These are phyloP conservation scores for Aspergillus ostianus DNA, from an alignment of 495 filamentous ascomycete genomes.

Conservation along the genomic window DNA sequence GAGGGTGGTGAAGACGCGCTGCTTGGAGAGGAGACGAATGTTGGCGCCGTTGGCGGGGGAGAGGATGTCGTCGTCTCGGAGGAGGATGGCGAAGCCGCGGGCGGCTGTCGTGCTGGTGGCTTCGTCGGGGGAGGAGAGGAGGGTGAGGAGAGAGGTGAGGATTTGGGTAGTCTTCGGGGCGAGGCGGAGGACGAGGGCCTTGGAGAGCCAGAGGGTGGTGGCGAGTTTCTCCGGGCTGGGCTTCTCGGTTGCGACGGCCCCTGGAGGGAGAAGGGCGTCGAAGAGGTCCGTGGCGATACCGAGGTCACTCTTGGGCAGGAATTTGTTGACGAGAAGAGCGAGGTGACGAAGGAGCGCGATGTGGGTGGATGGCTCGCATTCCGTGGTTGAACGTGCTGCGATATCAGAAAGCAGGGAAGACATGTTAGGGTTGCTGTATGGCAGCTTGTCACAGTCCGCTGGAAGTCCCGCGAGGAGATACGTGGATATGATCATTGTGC, in stretches of 20 bases:
- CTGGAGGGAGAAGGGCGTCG: slow-evolving; percentile 33
- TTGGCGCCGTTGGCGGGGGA: slow-evolving; percentile 62
- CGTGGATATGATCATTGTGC: slow-evolving; percentile 60
- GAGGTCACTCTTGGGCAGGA: slow-evolving; percentile 49
- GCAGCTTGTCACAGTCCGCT: slow-evolving; percentile 32
- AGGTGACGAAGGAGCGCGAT: slow-evolving; percentile 58
- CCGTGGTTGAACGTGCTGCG: slow-evolving; percentile 32
- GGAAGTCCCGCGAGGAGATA: slow-evolving; percentile 60
- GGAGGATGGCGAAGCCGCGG: slow-evolving; percentile 59
- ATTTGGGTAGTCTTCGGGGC: slow-evolving; percentile 46
- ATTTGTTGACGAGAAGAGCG: slow-evolving; percentile 67
- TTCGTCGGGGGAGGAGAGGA: slow-evolving; percentile 49
- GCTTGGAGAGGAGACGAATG: slow-evolving; percentile 62
- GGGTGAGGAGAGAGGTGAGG: slow-evolving; percentile 48
- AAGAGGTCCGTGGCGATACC: slow-evolving; percentile 30
- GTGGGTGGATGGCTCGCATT: slow-evolving; percentile 41
- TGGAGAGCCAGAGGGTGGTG: slow-evolving; percentile 55
- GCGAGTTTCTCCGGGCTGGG: slow-evolving; percentile 30
- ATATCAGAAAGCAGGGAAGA: slow-evolving; percentile 41
- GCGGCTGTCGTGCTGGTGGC: slow-evolving; percentile 48
- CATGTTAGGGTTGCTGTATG: slow-evolving; percentile 35
- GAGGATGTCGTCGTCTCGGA: slow-evolving; percentile 64
- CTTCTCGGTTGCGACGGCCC: slow-evolving; percentile 11
- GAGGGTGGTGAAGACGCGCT: slow-evolving; percentile 62
- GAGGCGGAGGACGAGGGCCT: slow-evolving; percentile 52